Percentiles rank a stretch among this genome's conserved stretches.
Conservation (phyloP, 2,329 filamentous ascomycete genomes). For the Trichoderma sp. region DNA sequence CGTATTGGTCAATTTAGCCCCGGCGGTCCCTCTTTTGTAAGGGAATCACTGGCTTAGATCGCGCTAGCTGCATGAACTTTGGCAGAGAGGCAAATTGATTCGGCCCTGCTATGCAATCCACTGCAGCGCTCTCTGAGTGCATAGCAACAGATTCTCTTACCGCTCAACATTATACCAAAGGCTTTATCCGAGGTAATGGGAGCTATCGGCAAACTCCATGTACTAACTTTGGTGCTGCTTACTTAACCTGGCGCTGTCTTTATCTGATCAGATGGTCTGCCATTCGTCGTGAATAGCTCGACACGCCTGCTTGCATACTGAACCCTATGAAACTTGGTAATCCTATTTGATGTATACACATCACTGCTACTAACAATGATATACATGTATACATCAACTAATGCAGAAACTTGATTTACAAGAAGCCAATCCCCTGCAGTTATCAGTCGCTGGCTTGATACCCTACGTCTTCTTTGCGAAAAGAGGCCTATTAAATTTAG, state of each 20-base stretch:
- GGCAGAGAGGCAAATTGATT: conserved; percentile 5
- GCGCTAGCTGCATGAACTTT: neutral
- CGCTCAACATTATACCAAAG: neutral
- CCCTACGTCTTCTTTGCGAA: neutral
- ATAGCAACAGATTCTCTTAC: neutral
- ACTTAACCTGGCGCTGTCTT: neutral
- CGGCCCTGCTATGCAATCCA: neutral
- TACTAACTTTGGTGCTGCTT: neutral
- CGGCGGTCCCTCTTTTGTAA: neutral
- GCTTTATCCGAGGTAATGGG: neutral
- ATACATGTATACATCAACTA: too few relatives aligned
- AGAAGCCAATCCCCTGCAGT: neutral
- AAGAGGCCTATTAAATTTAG: neutral
- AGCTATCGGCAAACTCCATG: neutral
- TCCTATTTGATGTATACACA: too few relatives aligned
- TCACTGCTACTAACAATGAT: too few relatives aligned
- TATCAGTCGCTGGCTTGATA: neutral
- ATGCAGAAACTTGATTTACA: neutral
- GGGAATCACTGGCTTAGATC: neutral
- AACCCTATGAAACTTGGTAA: too few relatives aligned
- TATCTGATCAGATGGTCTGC: neutral
- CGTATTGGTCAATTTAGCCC: neutral
- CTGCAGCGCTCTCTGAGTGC: neutral
- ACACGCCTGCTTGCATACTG: neutral
- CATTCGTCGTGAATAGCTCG: neutral